Conservation (phyloP, 2,329 filamentous ascomycete species). For the Apiospora rasikravindrae region DNA sequence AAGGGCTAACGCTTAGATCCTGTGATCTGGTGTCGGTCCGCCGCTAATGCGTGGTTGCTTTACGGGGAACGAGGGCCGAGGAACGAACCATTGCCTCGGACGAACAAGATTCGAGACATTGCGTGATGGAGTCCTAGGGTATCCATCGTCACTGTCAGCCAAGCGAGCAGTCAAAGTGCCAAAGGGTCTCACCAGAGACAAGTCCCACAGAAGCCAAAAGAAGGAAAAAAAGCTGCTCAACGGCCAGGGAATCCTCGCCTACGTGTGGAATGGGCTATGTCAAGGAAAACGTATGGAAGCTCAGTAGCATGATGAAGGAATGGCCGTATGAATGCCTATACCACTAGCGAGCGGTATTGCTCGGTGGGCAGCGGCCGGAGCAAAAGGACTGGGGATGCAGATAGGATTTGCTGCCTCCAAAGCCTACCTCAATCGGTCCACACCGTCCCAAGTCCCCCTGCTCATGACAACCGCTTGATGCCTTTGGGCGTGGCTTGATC, state of each 20-base stretch:
- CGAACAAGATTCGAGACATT: slow-evolving; percentile 13
- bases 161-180: not conserved
- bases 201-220: not conserved
- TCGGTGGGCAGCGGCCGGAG: not conserved
- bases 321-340: not conserved
- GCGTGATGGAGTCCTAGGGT: slow-evolving; percentile 9
- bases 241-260: not conserved
- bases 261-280: not conserved
- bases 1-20: slow-evolving; percentile 12
- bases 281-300: slow-evolving; percentile 9
- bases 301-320: not conserved
- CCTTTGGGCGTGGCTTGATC: not conserved
- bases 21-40: slow-evolving; percentile 10
- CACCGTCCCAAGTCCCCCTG: not conserved
- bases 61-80: slow-evolving; percentile 12
- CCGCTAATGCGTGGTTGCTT: slow-evolving; percentile 4
- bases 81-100: slow-evolving; percentile 10
- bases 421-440: not conserved
- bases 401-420: not conserved
- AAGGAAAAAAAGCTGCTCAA: not conserved
- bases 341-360: not conserved
- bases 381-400: slow-evolving; percentile 5
- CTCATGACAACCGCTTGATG: not conserved
- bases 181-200: not conserved
- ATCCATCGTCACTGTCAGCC: not conserved